Evolutionary conservation across 176 grass and related monocot species (phyloP), one percentile per base, ranked within the genome.

Genomic region (Musa acuminata): DNA sequence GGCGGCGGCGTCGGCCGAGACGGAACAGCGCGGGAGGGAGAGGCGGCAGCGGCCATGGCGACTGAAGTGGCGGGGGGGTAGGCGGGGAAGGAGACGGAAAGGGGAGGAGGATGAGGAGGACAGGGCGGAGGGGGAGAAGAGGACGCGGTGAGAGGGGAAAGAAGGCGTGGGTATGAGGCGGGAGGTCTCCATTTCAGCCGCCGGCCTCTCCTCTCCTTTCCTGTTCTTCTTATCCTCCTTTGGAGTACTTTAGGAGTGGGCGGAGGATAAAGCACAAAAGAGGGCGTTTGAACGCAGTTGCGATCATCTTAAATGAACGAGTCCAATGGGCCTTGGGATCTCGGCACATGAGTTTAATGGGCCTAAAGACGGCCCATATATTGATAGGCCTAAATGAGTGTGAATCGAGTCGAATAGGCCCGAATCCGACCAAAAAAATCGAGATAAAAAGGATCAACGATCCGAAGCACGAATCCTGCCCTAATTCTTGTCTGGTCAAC

Each of bases 81-180:
- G 65, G 5, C 59, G 84, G 17, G 65, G 72, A 20, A 19, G 77
- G 80, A 84, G 80, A 27, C 65, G 80, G 69, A 83, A 90, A 85
- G 71, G 84, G 83, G 50, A 74, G 80, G 79, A 52, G 64, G 73
- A 11, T 67, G 74, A 52, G 12, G 79, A 67, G 63, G 77, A 71
- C 25, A 24, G 76, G 82, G 79, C 62, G 64, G 73, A 14, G 62
- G 74, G 57, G 12, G 73, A 67, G 64, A 80, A 71, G 35, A 76
- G 82, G 60, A 86, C 79, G 64, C 19, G 24, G 48, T 24, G 76
- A 54, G 16, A 75, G 57, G 19, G 51, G 13, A 62, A 20, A 10
- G 58, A 64, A 14, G 67, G 67, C 12, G 67, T 70, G 48, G 67
- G 8, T 35, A 51, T 51, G 43, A 50, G 9, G 8, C 51, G 67